Evolutionary conservation across 495 filamentous ascomycete genomes (phyloP), one percentile per base, ranked within the genome.

Genomic region (Jackrogersella multiformis): DNA sequence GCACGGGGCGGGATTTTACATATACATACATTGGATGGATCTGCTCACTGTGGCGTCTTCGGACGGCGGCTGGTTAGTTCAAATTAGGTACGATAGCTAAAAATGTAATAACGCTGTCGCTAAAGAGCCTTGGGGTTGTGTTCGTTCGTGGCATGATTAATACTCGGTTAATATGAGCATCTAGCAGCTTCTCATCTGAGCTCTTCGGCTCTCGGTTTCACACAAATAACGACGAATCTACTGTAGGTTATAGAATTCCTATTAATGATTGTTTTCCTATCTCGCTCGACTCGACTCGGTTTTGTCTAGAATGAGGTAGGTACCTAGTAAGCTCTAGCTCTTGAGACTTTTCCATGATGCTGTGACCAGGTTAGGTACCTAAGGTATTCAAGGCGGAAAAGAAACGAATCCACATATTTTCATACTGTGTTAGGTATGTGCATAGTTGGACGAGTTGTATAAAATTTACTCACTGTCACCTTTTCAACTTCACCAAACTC

Each of bases 21-120:
- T 65, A 56, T 63, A 51, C 32, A 42, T 42, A 51, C n/a, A n/a
- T n/a, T n/a, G n/a, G n/a, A n/a, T 35, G 2, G 12, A 18, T 54
- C 13, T 51, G 24, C 20, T 21, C 24, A 52, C 28, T 9, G n/a
- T 32, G 53, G 56, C 41, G 34, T 61, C 13, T n/a, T 38, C 24
- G 32, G 35, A 20, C 32, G n/a, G 45, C 10, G 60, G 58, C 20
- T 36, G 41, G 45, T 21, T 51, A 44, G 39, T 55, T 61, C 9
- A 52, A 55, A 66, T 39, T 54, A 45, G 36, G 18, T 23, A 39
- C 9, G 34, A 3, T 66, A 56, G 53, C 38, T 34, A 53, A 68
- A n/a, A 68, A 62, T 61, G 26, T 39, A 21, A 62, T 57, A 18
- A 57, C 21, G 64, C 52, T 62, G 53, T 68, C 64, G 51, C 26